Base-by-base conservation (phyloP, 768 basidiomycete genomes). In the Tulasnella sp. region DNA sequence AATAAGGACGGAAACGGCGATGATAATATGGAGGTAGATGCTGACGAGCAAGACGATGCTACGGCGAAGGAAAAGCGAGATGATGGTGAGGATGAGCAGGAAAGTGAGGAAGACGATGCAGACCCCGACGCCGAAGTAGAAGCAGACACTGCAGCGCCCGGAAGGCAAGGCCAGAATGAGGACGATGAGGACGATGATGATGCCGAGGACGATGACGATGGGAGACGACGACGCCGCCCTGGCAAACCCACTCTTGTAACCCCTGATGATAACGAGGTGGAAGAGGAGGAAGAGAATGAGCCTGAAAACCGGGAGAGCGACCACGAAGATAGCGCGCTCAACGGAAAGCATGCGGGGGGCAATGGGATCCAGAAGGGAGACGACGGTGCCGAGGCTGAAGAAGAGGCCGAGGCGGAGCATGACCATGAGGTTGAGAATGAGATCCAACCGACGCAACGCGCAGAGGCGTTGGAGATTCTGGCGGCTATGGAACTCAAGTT, bases 401-500 rank as follows among this genome's bases (percentile, higher is more conserved):
- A 60, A 29, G 68, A 76, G 7, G 84, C 50, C 9, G 65, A 46
- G 21, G 72, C 67, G 73, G 63, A 68, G 12, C 64, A 66, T 19
- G 62, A 85, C 54, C 74, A 77, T 10, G 63, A 68, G 15, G 65
- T 66, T 19, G 62, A 85, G 56, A 74, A 77, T 10, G 90, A 92
- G 62, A 71, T 88, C 55, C 86, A 88, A 61, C 85, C 85, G 46
- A 85, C 84, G 0, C 86, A 89, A 68, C 78, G 89, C 21, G 84
- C 83, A 2, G 92, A 94, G 66, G 92, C 92, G 0, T 77, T 98
- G 59, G 91, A 92, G 60, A 84, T 85, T 0, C 74, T 97, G 5
- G 85, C 93, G 2, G 78, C 76, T 46, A 93, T 99, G 65, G 94
- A 99, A 68, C 81, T 97, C 71, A 90, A 88, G 66, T 96, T 92